Evolutionary conservation across 306 rosid species (phyloP), one percentile per base, ranked within the genome.

Genomic region (Lathyrus sativus): DNA sequence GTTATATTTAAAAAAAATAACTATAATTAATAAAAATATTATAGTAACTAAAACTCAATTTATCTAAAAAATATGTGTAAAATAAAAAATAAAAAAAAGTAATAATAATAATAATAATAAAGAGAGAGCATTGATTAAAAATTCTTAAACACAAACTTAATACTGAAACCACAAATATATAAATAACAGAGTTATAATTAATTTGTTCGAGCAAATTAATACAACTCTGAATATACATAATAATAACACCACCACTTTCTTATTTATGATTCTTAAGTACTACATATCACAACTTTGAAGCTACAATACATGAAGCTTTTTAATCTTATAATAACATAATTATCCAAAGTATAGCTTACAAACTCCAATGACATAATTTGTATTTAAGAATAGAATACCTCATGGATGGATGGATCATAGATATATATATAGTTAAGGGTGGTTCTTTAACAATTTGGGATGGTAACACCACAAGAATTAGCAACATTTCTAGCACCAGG

Each of bases 401-500:
- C 62, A 26, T 28, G 17, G 17, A 55, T 53, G 56, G 12, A 51
- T 11, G 15, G 39, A 13, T 28, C 39, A 55, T 19, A 51, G 0
- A 49, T 39, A 11, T 26, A 9, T 53, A 29, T 15, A 15, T 4
- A 15, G 7, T 4, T 8, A 45, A n/a, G 9, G 49, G 10, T 37
- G 48, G 28, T 37, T 37, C 1, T 31, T 31, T 73, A 78, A 65
- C 95, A 82, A 0, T 1, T 9, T 4, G 96, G 91, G 17, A 5
- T 11, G 37, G 88, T 3, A 55, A 89, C 51, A 0, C 80, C 76
- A 51, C 96, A 89, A 42, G 70, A 0, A 18, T 22, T n/a, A 28
- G 84, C 76, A 0, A 86, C 90, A 42, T 3, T 74, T 77, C 2
- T 77, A 29, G 92, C 60, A n/a, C 73, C 71, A 11, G 87, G 70